Evolutionary conservation across 73 alveolate species (phyloP), one percentile per base, ranked within the genome.

Genomic region (Tetrahymena thermophila): DNA sequence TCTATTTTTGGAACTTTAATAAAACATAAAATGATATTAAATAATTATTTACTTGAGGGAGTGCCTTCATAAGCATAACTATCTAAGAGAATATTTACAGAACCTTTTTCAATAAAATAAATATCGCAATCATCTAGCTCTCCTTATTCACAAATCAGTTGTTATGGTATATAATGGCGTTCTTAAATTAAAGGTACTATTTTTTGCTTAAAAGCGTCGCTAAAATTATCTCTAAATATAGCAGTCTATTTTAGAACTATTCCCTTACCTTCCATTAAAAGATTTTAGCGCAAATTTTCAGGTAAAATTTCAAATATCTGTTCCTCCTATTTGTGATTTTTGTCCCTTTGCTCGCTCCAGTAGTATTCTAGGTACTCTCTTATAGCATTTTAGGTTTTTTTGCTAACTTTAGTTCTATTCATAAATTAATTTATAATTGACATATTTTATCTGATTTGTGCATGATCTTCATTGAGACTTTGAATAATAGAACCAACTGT

Each of bases 291-390:
- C 7, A 95, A 34, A 44, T 71, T 37, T 35, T 94, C 94, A 28
- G 97, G 93, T 44, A 95, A 35, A 9, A 85, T 85, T n/a, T 89
- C n/a, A 28, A 94, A 85, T 4, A 95, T 95, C 35, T 31, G 13
- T 35, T 84, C 71, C 25, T 85, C 97, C 55, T 95, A 94, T 34
- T 95, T 95, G 21, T 95, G 95, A 35, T 95, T 95, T 3, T 56
- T 95, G 21, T 95, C 97, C 7, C 37, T 71, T 31, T 71, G 7
- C 11, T 71, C 89, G 35, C 89, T 71, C 94, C 98, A 94, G 43
- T 96, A 96, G 96, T 96, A 96, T 28, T 97, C 99, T 15, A 97
- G 85, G 95, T 97, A 98, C 35, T 97, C 96, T 93, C 97, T 96
- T n/a, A 97, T 96, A 94, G 97, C 96, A 25, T 94, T 94, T 94